These are phyloP conservation scores for Kondoa malvinella DNA, from an alignment of 768 basidiomycete species.

Conservation along the genomic window DNA sequence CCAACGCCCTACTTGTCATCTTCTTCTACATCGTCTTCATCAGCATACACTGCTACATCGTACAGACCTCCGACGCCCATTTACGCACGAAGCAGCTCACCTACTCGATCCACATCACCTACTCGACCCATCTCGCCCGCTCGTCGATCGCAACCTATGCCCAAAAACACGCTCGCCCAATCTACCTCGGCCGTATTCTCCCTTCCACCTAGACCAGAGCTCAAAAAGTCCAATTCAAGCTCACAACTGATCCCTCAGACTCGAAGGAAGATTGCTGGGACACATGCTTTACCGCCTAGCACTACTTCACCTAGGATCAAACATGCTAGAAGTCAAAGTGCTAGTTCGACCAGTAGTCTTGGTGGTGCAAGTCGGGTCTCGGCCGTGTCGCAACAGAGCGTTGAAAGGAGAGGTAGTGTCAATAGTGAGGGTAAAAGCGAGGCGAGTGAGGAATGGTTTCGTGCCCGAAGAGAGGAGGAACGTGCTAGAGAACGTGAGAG, in stretches of 20 bases:
- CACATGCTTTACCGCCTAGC: too few relatives aligned
- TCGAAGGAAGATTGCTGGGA: too few relatives aligned
- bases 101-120: not conserved
- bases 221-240: not conserved
- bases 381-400: too few relatives aligned
- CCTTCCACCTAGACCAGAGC: not conserved
- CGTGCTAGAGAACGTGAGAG: conserved; percentile 1
- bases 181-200: not conserved
- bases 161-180: not conserved
- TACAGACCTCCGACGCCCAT: not conserved
- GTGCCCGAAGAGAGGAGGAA: not conserved
- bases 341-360: not conserved
- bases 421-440: not conserved
- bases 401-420: not conserved
- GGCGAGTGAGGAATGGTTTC: not conserved
- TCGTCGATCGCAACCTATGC: too few relatives aligned
- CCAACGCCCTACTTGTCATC: not conserved
- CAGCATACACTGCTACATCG: not conserved
- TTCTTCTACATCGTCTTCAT: not conserved
- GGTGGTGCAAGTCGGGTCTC: not conserved
- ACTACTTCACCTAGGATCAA: not conserved
- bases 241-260: not conserved
- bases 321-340: not conserved
- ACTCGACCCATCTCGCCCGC: too few relatives aligned
- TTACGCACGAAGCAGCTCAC: too few relatives aligned